phyloP scores from a whole-genome alignment of 139 green algal genomes.

The Micractinium sp. region DNA sequence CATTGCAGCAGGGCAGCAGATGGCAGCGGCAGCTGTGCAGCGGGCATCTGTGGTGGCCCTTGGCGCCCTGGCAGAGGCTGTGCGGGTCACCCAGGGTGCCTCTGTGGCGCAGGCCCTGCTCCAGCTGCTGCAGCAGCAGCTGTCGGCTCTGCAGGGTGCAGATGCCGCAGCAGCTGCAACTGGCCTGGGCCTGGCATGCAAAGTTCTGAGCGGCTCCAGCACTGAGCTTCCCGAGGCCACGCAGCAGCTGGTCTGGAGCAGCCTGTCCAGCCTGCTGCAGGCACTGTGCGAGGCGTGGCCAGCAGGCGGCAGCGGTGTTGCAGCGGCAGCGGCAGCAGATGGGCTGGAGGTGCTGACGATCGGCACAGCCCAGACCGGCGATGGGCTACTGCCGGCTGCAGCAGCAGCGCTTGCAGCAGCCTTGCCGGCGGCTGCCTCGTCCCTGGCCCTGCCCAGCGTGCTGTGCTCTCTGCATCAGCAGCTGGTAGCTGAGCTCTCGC shows the following conservation, averaged over 20 bases:
- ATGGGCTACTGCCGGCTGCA: neutral
- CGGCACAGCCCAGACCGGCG: neutral
- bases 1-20: neutral
- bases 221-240: neutral
- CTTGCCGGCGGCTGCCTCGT: neutral
- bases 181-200: neutral
- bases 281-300: neutral
- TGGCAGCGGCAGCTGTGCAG: constrained; percentile 8
- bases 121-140: neutral
- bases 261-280: neutral
- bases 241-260: neutral
- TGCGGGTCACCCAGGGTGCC: neutral
- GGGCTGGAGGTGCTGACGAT: neutral
- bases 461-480: neutral
- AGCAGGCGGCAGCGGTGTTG: neutral
- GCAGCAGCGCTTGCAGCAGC: neutral
- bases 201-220: neutral
- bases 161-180: neutral
- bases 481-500: neutral
- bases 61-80: neutral
- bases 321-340: neutral
- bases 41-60: constrained; percentile 4
- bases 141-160: neutral
- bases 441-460: neutral
- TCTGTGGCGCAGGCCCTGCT: neutral